Conservation (phyloP, 257 asterid species). For the Verbena officinalis region DNA sequence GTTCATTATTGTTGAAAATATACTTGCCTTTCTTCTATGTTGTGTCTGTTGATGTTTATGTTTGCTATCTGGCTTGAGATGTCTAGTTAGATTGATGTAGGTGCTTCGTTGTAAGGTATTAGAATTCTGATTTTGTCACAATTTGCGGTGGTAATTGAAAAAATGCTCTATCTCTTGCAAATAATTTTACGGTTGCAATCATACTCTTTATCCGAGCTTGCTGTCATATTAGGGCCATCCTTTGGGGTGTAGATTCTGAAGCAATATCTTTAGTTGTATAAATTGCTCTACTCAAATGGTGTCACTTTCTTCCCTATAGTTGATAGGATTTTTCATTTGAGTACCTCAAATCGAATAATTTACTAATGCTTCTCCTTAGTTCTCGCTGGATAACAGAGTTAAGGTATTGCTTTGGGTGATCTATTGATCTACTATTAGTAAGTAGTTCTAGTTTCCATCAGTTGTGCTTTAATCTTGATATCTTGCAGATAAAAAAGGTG, state of each 20-base stretch:
- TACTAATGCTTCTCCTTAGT: not conserved
- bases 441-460: not conserved
- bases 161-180: too few relatives aligned
- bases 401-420: not conserved
- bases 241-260: too few relatives aligned
- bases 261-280: too few relatives aligned
- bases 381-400: not conserved
- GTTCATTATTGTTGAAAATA: constrained; percentile 12
- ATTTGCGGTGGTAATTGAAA: not conserved
- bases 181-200: not conserved
- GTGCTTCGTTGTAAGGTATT: not conserved
- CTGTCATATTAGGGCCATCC: too few relatives aligned
- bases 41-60: not conserved
- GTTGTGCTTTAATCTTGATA: constrained; percentile 20
- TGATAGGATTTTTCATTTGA: not conserved
- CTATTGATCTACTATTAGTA: not conserved
- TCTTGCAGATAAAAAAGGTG: constrained; percentile 74
- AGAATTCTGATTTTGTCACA: not conserved
- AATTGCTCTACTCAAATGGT: not conserved
- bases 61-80: constrained; percentile 8
- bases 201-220: not conserved
- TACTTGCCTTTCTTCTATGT: not conserved
- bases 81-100: constrained; percentile 16
- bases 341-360: not conserved
- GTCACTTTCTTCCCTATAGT: not conserved